Conservation (phyloP, 495 filamentous ascomycete species). For the Cercophora samala region DNA sequence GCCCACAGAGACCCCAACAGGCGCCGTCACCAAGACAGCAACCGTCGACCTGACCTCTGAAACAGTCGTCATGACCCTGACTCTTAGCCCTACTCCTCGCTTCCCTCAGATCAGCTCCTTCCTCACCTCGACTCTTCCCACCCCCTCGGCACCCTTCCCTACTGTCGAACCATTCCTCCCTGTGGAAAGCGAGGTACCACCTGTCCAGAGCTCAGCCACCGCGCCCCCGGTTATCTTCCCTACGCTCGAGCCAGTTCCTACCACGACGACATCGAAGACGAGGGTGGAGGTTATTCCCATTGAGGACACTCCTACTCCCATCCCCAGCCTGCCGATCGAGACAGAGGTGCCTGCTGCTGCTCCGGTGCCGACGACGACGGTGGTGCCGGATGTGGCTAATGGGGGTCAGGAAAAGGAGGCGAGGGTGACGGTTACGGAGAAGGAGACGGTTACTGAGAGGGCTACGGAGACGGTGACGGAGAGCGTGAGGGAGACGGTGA, state of each 20-base stretch:
- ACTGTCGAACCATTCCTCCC: neutral
- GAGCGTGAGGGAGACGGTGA: conserved; percentile 18
- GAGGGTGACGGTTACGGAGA: conserved; percentile 13
- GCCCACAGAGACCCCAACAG: neutral
- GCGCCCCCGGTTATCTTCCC: neutral
- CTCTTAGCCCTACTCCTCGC: conserved; percentile 1
- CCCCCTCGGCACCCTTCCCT: neutral
- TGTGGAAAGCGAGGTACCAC: neutral
- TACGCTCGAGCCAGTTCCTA: neutral
- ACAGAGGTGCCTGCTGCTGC: too few species aligned
- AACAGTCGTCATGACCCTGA: neutral
- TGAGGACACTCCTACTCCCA: neutral
- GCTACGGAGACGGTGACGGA: conserved; percentile 21
- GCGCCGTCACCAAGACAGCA: neutral
- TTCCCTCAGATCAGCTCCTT: neutral
- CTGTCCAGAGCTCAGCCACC: neutral
- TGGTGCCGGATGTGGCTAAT: conserved; percentile 7
- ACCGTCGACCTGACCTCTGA: neutral
- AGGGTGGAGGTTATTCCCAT: neutral
- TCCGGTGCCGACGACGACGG: neutral
- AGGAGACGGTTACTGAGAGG: conserved; percentile 17
- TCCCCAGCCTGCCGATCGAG: too few species aligned
- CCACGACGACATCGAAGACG: neutral
- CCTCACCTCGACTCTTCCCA: conserved; percentile 6
- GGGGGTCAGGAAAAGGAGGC: conserved; percentile 7